A percentile compares a stretch with the other conserved stretches of the same genome.
Conservation (phyloP, 371 early-diverging fungal genomes). For the Rhizomucor pusillus region DNA sequence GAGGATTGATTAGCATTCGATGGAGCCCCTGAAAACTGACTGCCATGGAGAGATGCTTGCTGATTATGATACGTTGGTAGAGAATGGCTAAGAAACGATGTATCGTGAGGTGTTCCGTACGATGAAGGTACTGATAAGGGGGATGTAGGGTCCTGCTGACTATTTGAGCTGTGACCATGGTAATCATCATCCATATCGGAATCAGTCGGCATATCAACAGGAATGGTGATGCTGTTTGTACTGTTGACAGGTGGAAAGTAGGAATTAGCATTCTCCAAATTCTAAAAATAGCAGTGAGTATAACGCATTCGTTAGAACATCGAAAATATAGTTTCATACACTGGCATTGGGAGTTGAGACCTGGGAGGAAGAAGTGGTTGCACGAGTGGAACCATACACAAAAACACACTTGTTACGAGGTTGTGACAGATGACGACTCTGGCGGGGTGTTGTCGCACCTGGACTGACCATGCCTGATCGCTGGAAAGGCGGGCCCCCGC, state of each 20-base stretch:
- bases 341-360: too few species aligned
- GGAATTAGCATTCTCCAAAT: conserved; percentile 2
- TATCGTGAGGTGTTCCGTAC: conserved; percentile 2
- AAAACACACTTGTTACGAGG: conserved; percentile 22
- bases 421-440: conserved; percentile 10
- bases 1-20: not conserved
- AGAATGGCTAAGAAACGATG: conserved; percentile 18
- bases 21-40: not conserved
- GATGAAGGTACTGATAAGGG: conserved; percentile 14
- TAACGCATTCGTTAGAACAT: not conserved
- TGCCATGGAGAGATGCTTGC: not conserved
- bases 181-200: conserved; percentile 31
- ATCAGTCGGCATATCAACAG: conserved; percentile 27
- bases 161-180: conserved; percentile 3
- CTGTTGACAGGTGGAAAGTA: conserved; percentile 17
- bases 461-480: conserved; percentile 5
- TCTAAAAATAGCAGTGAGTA: not conserved
- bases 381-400: conserved; percentile 25
- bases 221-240: conserved; percentile 33
- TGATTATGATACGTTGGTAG: conserved; percentile 11
- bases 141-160: conserved; percentile 11
- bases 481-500: conserved; percentile 16
- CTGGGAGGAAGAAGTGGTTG: conserved; percentile 14
- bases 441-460: conserved; percentile 11
- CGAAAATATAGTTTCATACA: not conserved